These are phyloP conservation scores for Emmonsiellopsis sp. DNA, from an alignment of 2,329 filamentous ascomycete species.

Conservation along the genomic window DNA sequence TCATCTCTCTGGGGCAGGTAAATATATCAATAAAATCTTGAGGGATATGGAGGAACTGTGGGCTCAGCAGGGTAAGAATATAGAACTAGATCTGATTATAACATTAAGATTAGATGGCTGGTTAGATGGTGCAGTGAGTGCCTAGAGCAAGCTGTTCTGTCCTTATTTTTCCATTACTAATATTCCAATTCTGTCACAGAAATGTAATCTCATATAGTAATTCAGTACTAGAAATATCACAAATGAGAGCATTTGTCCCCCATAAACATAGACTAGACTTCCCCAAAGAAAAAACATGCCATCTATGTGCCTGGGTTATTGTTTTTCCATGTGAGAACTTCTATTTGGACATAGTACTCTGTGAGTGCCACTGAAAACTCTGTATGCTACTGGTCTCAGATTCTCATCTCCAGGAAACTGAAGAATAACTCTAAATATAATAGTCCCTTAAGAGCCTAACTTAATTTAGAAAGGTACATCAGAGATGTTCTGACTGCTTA, in stretches of 20 bases:
- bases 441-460: slow-evolving; percentile 27
- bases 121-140: too few relatives aligned
- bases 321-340: too few relatives aligned
- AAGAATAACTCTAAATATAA: slow-evolving; percentile 38
- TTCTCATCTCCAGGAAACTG: slow-evolving; percentile 39
- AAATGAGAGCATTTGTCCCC: too few relatives aligned
- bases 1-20: not conserved
- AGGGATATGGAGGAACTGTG: not conserved
- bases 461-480: slow-evolving; percentile 38
- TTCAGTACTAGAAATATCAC: too few relatives aligned
- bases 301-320: too few relatives aligned
- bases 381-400: slow-evolving; percentile 30
- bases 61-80: not conserved
- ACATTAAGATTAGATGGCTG: not conserved
- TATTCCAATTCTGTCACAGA: too few relatives aligned
- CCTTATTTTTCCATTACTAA: too few relatives aligned
- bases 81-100: not conserved
- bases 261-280: too few relatives aligned
- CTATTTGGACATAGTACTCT: too few relatives aligned
- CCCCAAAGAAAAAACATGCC: too few relatives aligned
- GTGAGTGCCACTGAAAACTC: slow-evolving; percentile 15
- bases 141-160: too few relatives aligned
- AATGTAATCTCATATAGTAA: too few relatives aligned
- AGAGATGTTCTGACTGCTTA: slow-evolving; percentile 37
- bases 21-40: not conserved